Evolutionary conservation across 139 green algal genomes (phyloP).

Genomic region (Coccomyxa sp.): DNA sequence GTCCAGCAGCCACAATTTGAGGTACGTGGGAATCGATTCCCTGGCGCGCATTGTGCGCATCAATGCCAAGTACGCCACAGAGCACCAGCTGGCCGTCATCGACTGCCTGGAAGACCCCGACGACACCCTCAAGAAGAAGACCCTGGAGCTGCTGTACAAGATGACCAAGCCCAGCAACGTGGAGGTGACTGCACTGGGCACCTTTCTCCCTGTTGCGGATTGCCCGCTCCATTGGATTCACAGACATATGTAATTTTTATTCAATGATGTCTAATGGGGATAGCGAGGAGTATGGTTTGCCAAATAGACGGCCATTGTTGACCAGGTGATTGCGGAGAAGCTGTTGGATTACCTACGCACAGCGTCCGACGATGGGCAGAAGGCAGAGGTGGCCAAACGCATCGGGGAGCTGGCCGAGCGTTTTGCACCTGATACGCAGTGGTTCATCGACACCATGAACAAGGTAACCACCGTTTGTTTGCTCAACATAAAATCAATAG

Average conservation of each 20-base stretch:
- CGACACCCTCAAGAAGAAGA: constrained; percentile 91
- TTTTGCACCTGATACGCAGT: constrained; percentile 81
- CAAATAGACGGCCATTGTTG: neutral
- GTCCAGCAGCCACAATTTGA: constrained; percentile 71
- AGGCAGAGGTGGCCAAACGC: constrained; percentile 27
- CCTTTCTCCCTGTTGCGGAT: no score
- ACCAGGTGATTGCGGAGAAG: constrained; percentile 82
- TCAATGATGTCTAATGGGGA: no score
- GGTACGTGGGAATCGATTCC: constrained; percentile 82
- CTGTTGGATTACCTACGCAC: constrained; percentile 84
- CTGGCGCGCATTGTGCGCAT: constrained; percentile 74
- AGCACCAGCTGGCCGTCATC: constrained; percentile 93
- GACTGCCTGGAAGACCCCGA: constrained; percentile 96
- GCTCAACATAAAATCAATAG: neutral
- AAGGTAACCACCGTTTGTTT: constrained; percentile 19
- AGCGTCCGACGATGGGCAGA: constrained; percentile 52
- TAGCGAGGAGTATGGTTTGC: no score
- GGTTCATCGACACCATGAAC: constrained; percentile 90
- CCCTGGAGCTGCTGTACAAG: constrained; percentile 91
- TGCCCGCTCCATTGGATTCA: no score
- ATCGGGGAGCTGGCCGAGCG: constrained; percentile 82
- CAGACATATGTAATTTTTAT: no score
- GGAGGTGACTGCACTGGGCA: constrained; percentile 42
- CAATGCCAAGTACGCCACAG: constrained; percentile 60
- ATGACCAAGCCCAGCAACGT: constrained; percentile 95